phyloP scores from a whole-genome alignment of 1,139 yeast genomes.

The Sugiyamaella paludigena region DNA sequence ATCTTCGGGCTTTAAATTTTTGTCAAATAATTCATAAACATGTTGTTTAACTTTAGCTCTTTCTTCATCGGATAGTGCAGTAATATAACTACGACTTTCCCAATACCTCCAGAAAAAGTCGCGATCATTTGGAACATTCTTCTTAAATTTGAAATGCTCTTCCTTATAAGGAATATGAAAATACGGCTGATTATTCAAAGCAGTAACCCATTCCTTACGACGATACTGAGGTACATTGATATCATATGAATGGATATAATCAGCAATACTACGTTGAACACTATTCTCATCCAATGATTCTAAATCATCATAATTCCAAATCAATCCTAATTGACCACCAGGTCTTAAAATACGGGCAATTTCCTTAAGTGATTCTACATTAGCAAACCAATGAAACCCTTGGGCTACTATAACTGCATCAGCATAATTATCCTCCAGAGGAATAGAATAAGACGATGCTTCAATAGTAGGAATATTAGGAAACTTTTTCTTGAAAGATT shows the following conservation, averaged over 20 bases:
- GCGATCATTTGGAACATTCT: slow-evolving; percentile 23
- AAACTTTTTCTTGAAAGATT: slow-evolving; percentile 47
- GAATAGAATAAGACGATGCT: slow-evolving; percentile 52
- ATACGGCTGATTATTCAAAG: slow-evolving; percentile 37
- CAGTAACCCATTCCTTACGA: slow-evolving; percentile 48
- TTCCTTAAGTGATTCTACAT: slow-evolving; percentile 49
- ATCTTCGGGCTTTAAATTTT: slow-evolving; percentile 18
- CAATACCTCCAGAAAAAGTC: slow-evolving; percentile 51
- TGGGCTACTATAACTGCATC: slow-evolving; percentile 62
- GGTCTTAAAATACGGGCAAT: slow-evolving; percentile 55
- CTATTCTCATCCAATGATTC: slow-evolving; percentile 27
- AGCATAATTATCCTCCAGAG: slow-evolving; percentile 42
- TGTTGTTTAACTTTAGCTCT: slow-evolving; percentile 37
- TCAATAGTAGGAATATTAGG: slow-evolving; percentile 45
- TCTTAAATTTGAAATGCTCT: slow-evolving; percentile 36
- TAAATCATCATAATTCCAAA: slow-evolving; percentile 60
- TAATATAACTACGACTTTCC: slow-evolving; percentile 59
- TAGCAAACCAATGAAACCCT: slow-evolving; percentile 70
- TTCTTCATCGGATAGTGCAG: slow-evolving; percentile 45
- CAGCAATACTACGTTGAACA: slow-evolving; percentile 39
- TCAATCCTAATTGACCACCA: slow-evolving; percentile 49
- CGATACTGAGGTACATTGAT: slow-evolving; percentile 58
- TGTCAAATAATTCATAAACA: slow-evolving; percentile 35
- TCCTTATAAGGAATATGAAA: slow-evolving; percentile 40
- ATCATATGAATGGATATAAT: slow-evolving; percentile 37